Percentiles rank a stretch among this genome's conserved stretches.
phyloP scores from a whole-genome alignment of 495 filamentous ascomycete genomes.

The Extremus antarcticus region DNA sequence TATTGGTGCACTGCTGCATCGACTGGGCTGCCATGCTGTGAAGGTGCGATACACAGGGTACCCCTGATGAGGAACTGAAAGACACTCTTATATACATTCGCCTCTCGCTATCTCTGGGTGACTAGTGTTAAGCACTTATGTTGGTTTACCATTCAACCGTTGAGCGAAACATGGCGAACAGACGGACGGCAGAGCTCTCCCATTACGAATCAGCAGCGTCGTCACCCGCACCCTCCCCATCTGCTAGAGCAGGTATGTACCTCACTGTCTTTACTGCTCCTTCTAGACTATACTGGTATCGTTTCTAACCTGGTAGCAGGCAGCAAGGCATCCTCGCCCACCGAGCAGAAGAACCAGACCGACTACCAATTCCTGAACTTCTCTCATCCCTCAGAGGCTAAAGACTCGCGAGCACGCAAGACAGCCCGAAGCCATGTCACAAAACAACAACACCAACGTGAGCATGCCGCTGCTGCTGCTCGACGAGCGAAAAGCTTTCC shows the following conservation, averaged over 20 bases:
- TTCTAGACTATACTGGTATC: not conserved
- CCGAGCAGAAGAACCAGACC: slow-evolving; percentile 10
- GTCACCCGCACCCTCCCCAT: not conserved
- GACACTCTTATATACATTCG: not conserved
- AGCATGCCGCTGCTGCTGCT: slow-evolving; percentile 13
- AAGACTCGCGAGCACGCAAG: slow-evolving; percentile 10
- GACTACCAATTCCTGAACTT: slow-evolving; percentile 22
- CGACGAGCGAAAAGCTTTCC: slow-evolving; percentile 12
- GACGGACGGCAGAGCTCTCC: slow-evolving; percentile 10
- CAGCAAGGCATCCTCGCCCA: slow-evolving; percentile 12
- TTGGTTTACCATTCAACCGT: not conserved
- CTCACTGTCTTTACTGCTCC: not conserved
- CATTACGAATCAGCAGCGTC: not conserved
- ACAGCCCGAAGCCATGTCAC: slow-evolving; percentile 20
- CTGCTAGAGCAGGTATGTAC: not conserved
- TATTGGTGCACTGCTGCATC: slow-evolving; percentile 8
- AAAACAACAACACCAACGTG: slow-evolving; percentile 15
- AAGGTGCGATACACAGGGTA: not conserved
- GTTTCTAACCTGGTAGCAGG: not conserved
- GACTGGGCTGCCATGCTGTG: not conserved
- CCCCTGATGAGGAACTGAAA: not conserved
- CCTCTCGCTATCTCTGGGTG: not conserved
- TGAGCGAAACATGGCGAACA: slow-evolving; percentile 8
- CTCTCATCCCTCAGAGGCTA: slow-evolving; percentile 16
- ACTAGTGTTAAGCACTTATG: not conserved